Conservation (phyloP, 176 grass and related monocot species). For the Tuctoria greenei region DNA sequence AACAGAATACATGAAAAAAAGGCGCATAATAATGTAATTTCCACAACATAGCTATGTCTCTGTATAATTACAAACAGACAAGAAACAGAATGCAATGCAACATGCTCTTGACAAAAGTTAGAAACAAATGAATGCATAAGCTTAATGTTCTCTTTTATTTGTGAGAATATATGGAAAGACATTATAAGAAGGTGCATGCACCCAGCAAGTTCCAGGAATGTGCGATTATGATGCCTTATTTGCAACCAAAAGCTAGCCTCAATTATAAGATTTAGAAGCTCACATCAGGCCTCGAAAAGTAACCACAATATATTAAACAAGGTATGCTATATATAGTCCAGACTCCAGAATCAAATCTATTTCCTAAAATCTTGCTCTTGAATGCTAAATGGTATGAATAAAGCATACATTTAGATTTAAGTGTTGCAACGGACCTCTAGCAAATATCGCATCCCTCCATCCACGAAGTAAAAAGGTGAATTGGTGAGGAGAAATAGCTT, state of each 20-base stretch:
- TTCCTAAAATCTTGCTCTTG: not conserved
- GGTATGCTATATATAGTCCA: not conserved
- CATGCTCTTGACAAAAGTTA: not conserved
- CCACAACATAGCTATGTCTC: not conserved
- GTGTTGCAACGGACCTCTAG: constrained; percentile 69
- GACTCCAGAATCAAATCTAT: not conserved
- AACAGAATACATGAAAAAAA: not conserved
- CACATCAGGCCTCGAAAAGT: not conserved
- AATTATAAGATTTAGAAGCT: not conserved
- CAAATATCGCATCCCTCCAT: constrained; percentile 94
- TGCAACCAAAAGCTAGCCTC: not conserved
- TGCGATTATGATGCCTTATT: not conserved
- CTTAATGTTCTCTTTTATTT: constrained; percentile 1
- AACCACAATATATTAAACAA: not conserved
- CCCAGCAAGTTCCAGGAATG: not conserved
- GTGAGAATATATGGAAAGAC: not conserved
- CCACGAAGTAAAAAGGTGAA: constrained; percentile 96
- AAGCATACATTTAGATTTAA: constrained; percentile 20
- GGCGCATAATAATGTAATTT: not conserved
- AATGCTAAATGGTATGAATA: constrained; percentile 11
- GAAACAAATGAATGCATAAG: constrained; percentile 4
- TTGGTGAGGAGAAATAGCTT: constrained; percentile 98
- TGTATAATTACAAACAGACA: not conserved
- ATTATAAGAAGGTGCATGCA: not conserved
- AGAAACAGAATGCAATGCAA: not conserved